phyloP scores from a whole-genome alignment of 2,329 filamentous ascomycete species.

The Neonectria neomacrospora region DNA sequence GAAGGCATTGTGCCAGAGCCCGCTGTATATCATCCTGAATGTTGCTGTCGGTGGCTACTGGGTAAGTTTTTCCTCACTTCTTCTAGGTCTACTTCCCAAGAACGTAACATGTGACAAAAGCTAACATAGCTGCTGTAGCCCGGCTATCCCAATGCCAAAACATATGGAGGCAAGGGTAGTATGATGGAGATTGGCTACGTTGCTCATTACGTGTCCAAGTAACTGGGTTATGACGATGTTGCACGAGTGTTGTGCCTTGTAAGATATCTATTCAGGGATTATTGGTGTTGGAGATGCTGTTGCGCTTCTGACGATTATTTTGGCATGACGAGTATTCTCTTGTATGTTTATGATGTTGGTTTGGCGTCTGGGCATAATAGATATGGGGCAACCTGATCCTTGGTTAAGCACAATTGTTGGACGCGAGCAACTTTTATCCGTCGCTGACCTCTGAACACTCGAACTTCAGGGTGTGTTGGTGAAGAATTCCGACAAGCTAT shows the following conservation, averaged over 20 bases:
- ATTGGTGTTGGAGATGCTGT: neutral
- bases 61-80: slow-evolving; percentile 54
- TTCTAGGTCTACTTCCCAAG: too few relatives aligned
- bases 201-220: slow-evolving; percentile 45
- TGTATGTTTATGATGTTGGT: neutral
- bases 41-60: slow-evolving; percentile 65
- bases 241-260: neutral
- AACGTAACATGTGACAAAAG: neutral
- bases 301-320: neutral
- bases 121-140: slow-evolving; percentile 50
- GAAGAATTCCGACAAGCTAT: too few relatives aligned
- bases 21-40: slow-evolving; percentile 65
- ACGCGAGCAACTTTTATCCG: neutral
- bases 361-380: neutral
- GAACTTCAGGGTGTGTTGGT: neutral
- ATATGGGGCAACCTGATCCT: neutral
- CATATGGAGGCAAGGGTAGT: slow-evolving; percentile 54
- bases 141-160: slow-evolving; percentile 59
- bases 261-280: neutral
- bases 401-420: neutral
- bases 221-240: neutral
- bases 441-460: neutral
- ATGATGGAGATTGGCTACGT: slow-evolving; percentile 62
- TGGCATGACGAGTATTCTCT: neutral
- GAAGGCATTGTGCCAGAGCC: slow-evolving; percentile 60